These are phyloP conservation scores for Hansenula lynferdii DNA, from an alignment of 1,139 yeast species.

Conservation along the genomic window DNA sequence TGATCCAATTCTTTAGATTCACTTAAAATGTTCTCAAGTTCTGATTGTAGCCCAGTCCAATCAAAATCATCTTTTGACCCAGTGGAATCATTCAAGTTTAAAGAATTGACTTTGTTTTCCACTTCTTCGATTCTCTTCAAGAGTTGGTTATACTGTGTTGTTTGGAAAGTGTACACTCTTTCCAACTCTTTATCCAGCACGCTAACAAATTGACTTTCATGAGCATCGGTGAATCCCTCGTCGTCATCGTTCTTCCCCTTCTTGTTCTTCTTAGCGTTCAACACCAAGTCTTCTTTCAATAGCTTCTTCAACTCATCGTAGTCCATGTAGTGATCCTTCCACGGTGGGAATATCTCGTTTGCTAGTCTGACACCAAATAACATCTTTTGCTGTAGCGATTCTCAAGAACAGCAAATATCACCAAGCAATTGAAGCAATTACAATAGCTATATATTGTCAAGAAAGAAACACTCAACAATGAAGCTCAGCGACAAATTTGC, in stretches of 20 bases:
- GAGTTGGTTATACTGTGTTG: conserved; percentile 62
- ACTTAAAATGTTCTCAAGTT: conserved; percentile 68
- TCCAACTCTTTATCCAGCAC: conserved; percentile 84
- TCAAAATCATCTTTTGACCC: conserved; percentile 37
- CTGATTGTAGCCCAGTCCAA: conserved; percentile 50
- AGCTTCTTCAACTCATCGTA: conserved; percentile 77
- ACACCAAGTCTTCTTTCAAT: conserved; percentile 75
- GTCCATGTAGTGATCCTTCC: conserved; percentile 80
- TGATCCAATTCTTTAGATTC: conserved; percentile 84
- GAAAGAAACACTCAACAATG: too few species aligned
- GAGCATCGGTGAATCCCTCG: conserved; percentile 63
- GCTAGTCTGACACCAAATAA: conserved; percentile 81
- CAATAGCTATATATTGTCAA: too few species aligned
- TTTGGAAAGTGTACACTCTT: conserved; percentile 88
- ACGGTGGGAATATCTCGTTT: conserved; percentile 79
- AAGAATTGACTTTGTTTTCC: conserved; percentile 41
- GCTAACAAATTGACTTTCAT: conserved; percentile 77
- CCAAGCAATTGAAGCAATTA: too few species aligned
- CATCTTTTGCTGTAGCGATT: conserved; percentile 38
- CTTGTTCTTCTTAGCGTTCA: conserved; percentile 32
- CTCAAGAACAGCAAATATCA: not conserved
- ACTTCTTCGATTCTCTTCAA: conserved; percentile 58
- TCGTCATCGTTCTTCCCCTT: conserved; percentile 20
- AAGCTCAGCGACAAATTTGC: too few species aligned
- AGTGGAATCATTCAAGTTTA: conserved; percentile 14